Base-by-base conservation (phyloP, 2,329 filamentous ascomycete genomes). In the Cladobotryum protrusum region DNA sequence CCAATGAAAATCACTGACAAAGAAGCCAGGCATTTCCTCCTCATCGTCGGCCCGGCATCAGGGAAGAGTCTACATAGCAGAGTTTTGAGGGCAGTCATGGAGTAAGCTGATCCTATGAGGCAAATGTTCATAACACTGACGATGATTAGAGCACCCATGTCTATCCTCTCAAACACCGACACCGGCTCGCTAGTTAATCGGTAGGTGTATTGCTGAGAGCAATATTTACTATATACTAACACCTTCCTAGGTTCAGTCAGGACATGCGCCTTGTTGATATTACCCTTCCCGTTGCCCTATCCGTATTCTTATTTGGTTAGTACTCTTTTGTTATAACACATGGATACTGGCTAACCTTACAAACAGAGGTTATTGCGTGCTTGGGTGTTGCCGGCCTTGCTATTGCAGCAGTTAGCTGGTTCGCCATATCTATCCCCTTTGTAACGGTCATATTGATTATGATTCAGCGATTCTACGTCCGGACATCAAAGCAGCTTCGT, bases 401-500 rank as follows among this genome's bases (percentile, higher is more conserved):
- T 19, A 66, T 68, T 7, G 64, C 69, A 3, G 68, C 72, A 7
- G 69, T 74, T 0, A 65, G 64, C 52, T 77, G 73, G 54, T 68
- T 72, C 1, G 72, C 72, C 4, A 67, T 70, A n/a, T 66, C 68
- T 0, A 68, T 76, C 18, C 75, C 75, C 0, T 61, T 73, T 17
- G 64, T 75, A 2, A 56, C 74, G 32, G 54, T 63, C 7, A 57
- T 67, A 2, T 58, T 76, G 13, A 73, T 72, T 48, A 48, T 71
- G 7, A 66, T 79, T 9, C 76, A 79, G 50, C 72, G 72, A 39
- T 70, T 75, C 54, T 81, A 81, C 52, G 67, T 81, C n/a, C 67
- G 73, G 5, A 81, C 77, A 1, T 79, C 76, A 0, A 74, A 76
- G 4, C 77, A 80, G 49, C 61, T 81, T 6, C 70, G 78, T 45